Base-by-base conservation (phyloP, 805 yeast species). In the Suhomyces sp. region DNA sequence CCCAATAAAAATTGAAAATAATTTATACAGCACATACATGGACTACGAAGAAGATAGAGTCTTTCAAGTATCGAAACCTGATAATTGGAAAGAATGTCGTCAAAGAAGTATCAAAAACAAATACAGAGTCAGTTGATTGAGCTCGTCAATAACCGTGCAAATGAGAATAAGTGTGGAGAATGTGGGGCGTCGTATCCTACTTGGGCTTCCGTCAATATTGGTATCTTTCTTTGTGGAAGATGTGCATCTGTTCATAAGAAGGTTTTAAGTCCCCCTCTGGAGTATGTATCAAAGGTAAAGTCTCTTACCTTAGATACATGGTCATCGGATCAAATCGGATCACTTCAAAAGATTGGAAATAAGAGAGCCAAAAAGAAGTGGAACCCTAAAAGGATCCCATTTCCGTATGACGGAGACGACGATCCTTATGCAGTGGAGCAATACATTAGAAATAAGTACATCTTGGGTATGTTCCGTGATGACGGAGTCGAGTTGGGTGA, bases 191-290 rank as follows among this genome's bases (percentile, higher is more conserved):
- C 80, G 4, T 85, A 79, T 66, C 94, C 96, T 7, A 88, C 87
- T 60, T 75, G 78, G 78, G 79, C 78, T 2, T 72, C 77, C 38
- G 68, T 62, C 52, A 73, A 66, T 55, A 55, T 88, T 44, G 96
- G 96, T 26, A 71, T 88, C 4, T 84, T 90, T 54, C 72, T 90
- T 15, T 90, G 96, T 72, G 94, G 94, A 13, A 74, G 94, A 58
- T 90, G 96, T 77, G 93, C 96, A 7, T 83, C 89, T 3, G 77
- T 85, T 33, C 96, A 90, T 68, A 75, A 90, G 55, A 80, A 80
- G 52, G 73, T 88, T 44, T 63, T 75, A 22, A 72, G 71, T 0
- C 88, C 90, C 0, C 60, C 76, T 1, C 83, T 83, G 41, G 61
- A 60, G 27, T 59, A 58, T 17, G 68, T 85, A 10, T 85, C 92